These are phyloP conservation scores for Tricladium varicosporioides DNA, from an alignment of 2,329 filamentous ascomycete species.

Conservation along the genomic window DNA sequence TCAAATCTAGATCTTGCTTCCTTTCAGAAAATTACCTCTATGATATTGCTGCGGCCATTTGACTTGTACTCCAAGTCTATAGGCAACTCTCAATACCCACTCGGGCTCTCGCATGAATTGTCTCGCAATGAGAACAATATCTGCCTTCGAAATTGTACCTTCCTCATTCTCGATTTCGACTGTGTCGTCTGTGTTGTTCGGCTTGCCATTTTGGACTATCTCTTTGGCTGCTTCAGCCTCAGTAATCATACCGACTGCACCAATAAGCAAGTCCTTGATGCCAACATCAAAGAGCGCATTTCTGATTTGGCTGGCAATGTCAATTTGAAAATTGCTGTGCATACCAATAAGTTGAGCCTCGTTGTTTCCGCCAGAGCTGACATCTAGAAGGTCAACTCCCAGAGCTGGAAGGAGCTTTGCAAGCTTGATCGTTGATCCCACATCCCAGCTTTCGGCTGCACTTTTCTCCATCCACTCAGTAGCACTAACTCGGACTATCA, in stretches of 20 bases:
- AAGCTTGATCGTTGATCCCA: slow-evolving; percentile 48
- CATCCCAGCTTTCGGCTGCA: slow-evolving; percentile 20
- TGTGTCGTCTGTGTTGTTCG: slow-evolving; percentile 37
- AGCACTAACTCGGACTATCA: slow-evolving; percentile 58
- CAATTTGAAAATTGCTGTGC: slow-evolving; percentile 68
- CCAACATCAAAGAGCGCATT: slow-evolving; percentile 55
- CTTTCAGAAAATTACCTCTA: slow-evolving; percentile 24
- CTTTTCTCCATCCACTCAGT: slow-evolving; percentile 59
- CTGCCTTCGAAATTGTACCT: slow-evolving; percentile 44
- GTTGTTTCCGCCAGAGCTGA: slow-evolving; percentile 73
- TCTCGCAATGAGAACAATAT: slow-evolving; percentile 70
- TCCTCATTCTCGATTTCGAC: slow-evolving; percentile 40
- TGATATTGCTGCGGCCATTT: slow-evolving; percentile 53
- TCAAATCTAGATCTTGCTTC: slow-evolving; percentile 24
- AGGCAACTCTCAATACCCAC: slow-evolving; percentile 70
- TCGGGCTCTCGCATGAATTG: slow-evolving; percentile 82
- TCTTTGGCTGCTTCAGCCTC: slow-evolving; percentile 64
- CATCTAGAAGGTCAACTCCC: slow-evolving; percentile 82
- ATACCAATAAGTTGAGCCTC: slow-evolving; percentile 54
- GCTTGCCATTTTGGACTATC: slow-evolving; percentile 47
- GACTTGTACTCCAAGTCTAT: slow-evolving; percentile 68
- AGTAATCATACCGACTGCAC: slow-evolving; percentile 71
- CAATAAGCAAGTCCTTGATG: slow-evolving; percentile 58
- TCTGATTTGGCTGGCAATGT: slow-evolving; percentile 69
- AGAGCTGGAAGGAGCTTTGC: slow-evolving; percentile 66